Evolutionary conservation across 176 grass and related monocot genomes (phyloP).

Genomic region (Areca catechu): DNA sequence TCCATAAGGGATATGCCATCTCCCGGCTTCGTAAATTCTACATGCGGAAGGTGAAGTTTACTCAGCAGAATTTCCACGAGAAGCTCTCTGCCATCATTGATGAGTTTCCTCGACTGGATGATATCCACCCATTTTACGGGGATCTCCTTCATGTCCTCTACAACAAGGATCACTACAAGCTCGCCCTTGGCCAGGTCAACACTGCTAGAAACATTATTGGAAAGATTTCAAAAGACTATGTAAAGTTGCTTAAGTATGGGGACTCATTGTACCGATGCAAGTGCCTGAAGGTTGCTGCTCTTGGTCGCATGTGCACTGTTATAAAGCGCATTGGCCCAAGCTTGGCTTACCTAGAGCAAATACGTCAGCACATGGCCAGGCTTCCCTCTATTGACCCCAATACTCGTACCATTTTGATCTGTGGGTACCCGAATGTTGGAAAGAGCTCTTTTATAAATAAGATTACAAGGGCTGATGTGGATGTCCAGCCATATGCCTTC

Average conservation of each 20-base stretch:
- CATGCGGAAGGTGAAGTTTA: slow-evolving; percentile 62
- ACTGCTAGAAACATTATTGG: slow-evolving; percentile 60
- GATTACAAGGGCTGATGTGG: slow-evolving; percentile 69
- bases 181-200: slow-evolving; percentile 71
- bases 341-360: slow-evolving; percentile 70
- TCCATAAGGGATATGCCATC: slow-evolving; percentile 75
- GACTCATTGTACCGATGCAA: slow-evolving; percentile 63
- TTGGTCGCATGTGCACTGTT: slow-evolving; percentile 59
- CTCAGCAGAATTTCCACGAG: slow-evolving; percentile 69
- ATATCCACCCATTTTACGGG: slow-evolving; percentile 59
- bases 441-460: slow-evolving; percentile 71
- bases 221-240: slow-evolving; percentile 62
- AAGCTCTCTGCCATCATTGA: slow-evolving; percentile 64
- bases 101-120: slow-evolving; percentile 58
- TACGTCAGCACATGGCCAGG: slow-evolving; percentile 57
- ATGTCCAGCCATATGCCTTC: slow-evolving; percentile 56
- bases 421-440: slow-evolving; percentile 43
- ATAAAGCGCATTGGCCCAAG: slow-evolving; percentile 60
- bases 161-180: slow-evolving; percentile 85
- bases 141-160: slow-evolving; percentile 73
- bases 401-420: slow-evolving; percentile 47
- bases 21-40: slow-evolving; percentile 59
- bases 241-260: slow-evolving; percentile 66
- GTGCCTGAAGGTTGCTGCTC: slow-evolving; percentile 56
- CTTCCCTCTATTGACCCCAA: slow-evolving; percentile 70